phyloP scores from a whole-genome alignment of 2,329 filamentous ascomycete genomes.

The Cercospora zeina region DNA sequence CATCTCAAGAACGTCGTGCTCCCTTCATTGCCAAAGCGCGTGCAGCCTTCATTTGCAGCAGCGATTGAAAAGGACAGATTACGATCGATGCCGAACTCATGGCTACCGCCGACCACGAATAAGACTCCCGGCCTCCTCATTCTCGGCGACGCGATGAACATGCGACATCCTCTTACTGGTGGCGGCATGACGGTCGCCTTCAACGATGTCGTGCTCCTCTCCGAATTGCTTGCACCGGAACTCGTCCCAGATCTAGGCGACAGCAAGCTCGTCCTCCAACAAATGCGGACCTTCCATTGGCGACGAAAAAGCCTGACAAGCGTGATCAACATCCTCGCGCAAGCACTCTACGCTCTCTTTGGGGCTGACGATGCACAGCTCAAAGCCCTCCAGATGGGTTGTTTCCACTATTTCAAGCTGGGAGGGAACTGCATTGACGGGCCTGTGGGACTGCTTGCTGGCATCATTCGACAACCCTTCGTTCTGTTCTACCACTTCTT shows the following conservation, averaged over 20 bases:
- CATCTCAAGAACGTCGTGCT: slow-evolving; percentile 80
- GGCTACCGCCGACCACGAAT: slow-evolving; percentile 77
- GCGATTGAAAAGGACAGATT: slow-evolving; percentile 77
- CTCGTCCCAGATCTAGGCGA: slow-evolving; percentile 69
- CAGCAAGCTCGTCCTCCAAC: slow-evolving; percentile 62
- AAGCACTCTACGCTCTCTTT: slow-evolving; percentile 88
- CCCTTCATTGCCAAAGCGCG: slow-evolving; percentile 69
- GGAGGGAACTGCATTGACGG: slow-evolving; percentile 72
- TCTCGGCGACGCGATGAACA: slow-evolving; percentile 94
- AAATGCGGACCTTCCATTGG: slow-evolving; percentile 82
- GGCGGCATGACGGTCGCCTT: slow-evolving; percentile 98
- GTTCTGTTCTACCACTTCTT: slow-evolving; percentile 93
- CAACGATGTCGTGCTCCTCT: slow-evolving; percentile 81
- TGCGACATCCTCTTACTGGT: slow-evolving; percentile 97
- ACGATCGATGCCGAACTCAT: slow-evolving; percentile 94
- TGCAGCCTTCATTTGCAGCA: slow-evolving; percentile 71
- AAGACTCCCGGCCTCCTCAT: slow-evolving; percentile 72
- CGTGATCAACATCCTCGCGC: slow-evolving; percentile 97
- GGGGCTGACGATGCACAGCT: slow-evolving; percentile 79
- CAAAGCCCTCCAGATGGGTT: slow-evolving; percentile 78
- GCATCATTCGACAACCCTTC: slow-evolving; percentile 73
- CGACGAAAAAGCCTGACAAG: slow-evolving; percentile 75
- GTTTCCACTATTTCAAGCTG: slow-evolving; percentile 86
- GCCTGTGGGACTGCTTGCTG: slow-evolving; percentile 78
- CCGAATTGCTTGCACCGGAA: slow-evolving; percentile 69